Evolutionary conservation across 2,329 filamentous ascomycete species (phyloP).

Genomic region (Aspergillus hiratsukae): DNA sequence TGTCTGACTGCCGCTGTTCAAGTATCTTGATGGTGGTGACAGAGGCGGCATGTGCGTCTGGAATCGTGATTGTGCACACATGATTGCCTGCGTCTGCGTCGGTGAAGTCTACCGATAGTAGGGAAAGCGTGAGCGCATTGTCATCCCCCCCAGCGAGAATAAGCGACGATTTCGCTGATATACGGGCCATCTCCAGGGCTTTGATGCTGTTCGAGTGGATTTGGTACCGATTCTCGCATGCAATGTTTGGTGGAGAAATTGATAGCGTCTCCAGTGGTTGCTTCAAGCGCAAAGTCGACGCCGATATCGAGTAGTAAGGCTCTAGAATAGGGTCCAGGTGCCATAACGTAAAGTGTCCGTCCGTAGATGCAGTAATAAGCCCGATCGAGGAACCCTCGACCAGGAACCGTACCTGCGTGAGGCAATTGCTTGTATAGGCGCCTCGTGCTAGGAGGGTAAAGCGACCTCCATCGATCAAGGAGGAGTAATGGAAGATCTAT

Average conservation of each 20-base stretch:
- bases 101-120: slow-evolving; percentile 27
- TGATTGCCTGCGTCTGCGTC: slow-evolving; percentile 6
- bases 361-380: slow-evolving; percentile 67
- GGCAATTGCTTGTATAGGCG: slow-evolving; percentile 66
- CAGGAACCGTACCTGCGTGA: slow-evolving; percentile 58
- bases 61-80: slow-evolving; percentile 32
- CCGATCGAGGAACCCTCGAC: slow-evolving; percentile 41
- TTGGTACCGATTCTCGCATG: slow-evolving; percentile 38
- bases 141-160: slow-evolving; percentile 83
- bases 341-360: slow-evolving; percentile 70
- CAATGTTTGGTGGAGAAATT: slow-evolving; percentile 16
- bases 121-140: slow-evolving; percentile 65
- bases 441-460: slow-evolving; percentile 49
- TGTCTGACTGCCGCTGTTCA: slow-evolving; percentile 1
- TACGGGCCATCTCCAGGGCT: slow-evolving; percentile 33
- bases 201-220: slow-evolving; percentile 84
- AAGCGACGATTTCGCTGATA: slow-evolving; percentile 39
- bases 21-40: slow-evolving; percentile 38
- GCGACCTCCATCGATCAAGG: slow-evolving; percentile 10
- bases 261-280: slow-evolving; percentile 19
- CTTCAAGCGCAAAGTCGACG: slow-evolving; percentile 16
- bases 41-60: slow-evolving; percentile 43
- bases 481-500: slow-evolving; percentile 45
- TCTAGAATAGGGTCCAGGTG: slow-evolving; percentile 31
- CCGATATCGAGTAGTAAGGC: slow-evolving; percentile 24